These are phyloP conservation scores for Coniochaeta prunicola DNA, from an alignment of 2,329 filamentous ascomycete genomes.

Conservation along the genomic window DNA sequence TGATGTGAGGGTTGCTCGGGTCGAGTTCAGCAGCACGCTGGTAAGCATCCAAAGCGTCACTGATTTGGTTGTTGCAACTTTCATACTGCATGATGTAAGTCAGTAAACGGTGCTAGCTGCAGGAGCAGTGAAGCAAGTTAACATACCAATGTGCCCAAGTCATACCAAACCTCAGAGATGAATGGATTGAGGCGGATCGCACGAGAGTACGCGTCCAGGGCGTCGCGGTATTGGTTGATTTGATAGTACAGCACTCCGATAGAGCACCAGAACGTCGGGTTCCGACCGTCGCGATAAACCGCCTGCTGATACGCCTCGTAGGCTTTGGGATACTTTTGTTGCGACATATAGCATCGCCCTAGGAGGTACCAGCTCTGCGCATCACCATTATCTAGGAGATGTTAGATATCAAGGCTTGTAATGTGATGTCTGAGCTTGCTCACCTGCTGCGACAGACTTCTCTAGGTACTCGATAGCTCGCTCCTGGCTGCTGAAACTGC, in stretches of 20 bases:
- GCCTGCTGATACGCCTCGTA: conserved; percentile 99
- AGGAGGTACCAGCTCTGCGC: conserved; percentile 98
- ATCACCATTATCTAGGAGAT: conserved; percentile 70
- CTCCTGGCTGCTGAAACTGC: conserved; percentile 84
- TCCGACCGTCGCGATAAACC: conserved; percentile 93
- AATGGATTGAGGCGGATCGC: conserved; percentile 95
- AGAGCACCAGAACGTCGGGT: conserved; percentile 98
- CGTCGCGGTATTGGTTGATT: conserved; percentile 98
- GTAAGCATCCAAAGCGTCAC: conserved; percentile 92
- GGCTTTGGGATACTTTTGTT: conserved; percentile 97
- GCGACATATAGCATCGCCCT: conserved; percentile 97
- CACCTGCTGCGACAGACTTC: conserved; percentile 90
- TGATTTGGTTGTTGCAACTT: conserved; percentile 97
- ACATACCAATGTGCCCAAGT: conserved; percentile 87
- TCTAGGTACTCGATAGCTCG: conserved; percentile 95
- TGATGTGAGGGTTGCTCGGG: conserved; percentile 89
- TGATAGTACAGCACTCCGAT: conserved; percentile 99
- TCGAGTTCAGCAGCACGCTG: conserved; percentile 91
- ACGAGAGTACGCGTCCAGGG: conserved; percentile 92
- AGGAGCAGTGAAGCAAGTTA: conserved; percentile 11
- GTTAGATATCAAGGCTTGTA: conserved; percentile 16
- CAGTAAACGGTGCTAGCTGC: conserved; percentile 12
- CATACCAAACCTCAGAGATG: conserved; percentile 99
- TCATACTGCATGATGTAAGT: conserved; percentile 60
- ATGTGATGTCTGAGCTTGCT: conserved; percentile 23